Evolutionary conservation across 305 asterid species (phyloP), one percentile per base, ranked within the genome.

Genomic region (Andrographis paniculata): DNA sequence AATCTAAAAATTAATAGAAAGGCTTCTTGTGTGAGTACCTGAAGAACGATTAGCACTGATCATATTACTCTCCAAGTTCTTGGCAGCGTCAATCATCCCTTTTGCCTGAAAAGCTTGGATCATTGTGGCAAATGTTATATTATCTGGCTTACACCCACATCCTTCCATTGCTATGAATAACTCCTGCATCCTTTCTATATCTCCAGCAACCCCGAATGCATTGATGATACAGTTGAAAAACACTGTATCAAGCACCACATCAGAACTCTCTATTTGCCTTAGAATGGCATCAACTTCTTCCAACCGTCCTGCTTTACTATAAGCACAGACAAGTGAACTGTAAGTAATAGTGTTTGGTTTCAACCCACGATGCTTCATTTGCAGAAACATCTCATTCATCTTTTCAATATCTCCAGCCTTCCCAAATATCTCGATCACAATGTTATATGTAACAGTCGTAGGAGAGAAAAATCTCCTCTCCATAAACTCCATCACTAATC

Each of bases 291-390:
- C 85, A 53, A 85, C 71, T 59, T 68, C 79, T 14, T 51, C 73
- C 69, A 79, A 13, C 50, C 61, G 61, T 48, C 91, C 87, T 13
- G 68, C 75, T 74, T 68, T 85, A 61, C 95, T 17, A 61, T 85
- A 88, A 6, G 87, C 94, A 50, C 63, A 61, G 16, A 80, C 72
- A 51, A 85, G 93, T 45, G 92, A 78, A 60, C 88, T 74, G 66
- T 78, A 85, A 33, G 96, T 89, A 58, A 80, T 56, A 11, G 91
- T 68, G 70, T 73, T 89, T 36, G 98, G 95, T 66, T 85, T 85
- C 73, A 82, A 48, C 20, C 94, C 92, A 55, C 57, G 73, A 37
- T 89, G 91, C 67, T 89, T 89, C 96, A 89, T 82, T 61, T 73
- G 64, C 69, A 82, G 20, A 77, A 89, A 89, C 55, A 67, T 36